Evolutionary conservation across 805 yeast species (phyloP).

Genomic region (Kurtzmaniella fragi): DNA sequence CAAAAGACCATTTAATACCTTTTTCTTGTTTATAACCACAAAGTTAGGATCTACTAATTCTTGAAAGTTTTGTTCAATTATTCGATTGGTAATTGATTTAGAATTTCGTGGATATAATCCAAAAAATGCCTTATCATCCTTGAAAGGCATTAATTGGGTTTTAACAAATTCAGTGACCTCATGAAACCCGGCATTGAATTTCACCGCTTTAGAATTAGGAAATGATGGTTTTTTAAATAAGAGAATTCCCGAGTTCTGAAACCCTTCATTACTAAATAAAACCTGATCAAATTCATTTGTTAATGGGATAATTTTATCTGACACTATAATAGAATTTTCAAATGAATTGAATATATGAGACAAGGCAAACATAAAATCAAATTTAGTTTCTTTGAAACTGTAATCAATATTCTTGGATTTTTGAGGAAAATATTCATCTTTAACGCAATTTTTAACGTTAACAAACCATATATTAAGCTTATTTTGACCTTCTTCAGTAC

Average conservation of each 20-base stretch:
- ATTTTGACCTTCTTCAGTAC: too few species aligned
- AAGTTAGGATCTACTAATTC: constrained; percentile 23
- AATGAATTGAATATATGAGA: constrained; percentile 29
- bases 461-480: too few species aligned
- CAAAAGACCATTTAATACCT: constrained; percentile 22
- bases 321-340: constrained; percentile 23
- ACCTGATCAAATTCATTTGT: constrained; percentile 8
- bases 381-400: constrained; percentile 7
- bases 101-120: constrained; percentile 9
- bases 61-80: constrained; percentile 17
- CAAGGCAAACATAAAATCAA: constrained; percentile 11
- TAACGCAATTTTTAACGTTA: too few species aligned
- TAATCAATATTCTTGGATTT: constrained; percentile 16
- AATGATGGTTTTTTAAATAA: constrained; percentile 26
- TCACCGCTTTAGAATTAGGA: constrained; percentile 12
- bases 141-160: constrained; percentile 14
- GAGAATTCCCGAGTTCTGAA: constrained; percentile 16
- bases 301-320: constrained; percentile 24
- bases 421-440: constrained; percentile 12
- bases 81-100: constrained; percentile 9
- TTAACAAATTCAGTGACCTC: constrained; percentile 23
- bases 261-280: constrained; percentile 15
- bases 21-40: constrained; percentile 22
- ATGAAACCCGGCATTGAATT: constrained; percentile 20
- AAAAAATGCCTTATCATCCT: constrained; percentile 15